Evolutionary conservation across 306 rosid genomes (phyloP), one percentile per base, ranked within the genome.

Genomic region (Vigna nakashimae): DNA sequence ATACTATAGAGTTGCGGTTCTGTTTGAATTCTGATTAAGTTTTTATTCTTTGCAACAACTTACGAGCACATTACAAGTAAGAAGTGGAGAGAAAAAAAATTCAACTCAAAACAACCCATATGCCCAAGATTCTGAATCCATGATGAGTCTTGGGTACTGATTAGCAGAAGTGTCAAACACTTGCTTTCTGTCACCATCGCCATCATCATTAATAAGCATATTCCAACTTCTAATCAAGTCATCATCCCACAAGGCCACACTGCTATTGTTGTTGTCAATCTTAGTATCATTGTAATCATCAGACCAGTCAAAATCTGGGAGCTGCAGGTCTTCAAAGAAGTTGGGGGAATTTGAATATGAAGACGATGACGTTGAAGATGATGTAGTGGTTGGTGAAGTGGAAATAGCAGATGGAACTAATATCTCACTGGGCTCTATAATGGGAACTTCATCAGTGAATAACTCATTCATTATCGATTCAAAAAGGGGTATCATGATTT

Each of bases 381-480:
- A 58, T 14, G 90, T 69, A 26, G 42, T 73, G 2, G 80, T 80
- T 43, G 89, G 73, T 22, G 92, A 78, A 53, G 88, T 75, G 14
- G 90, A 77, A 43, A 84, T 79, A 45, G 40, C 75, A 43, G 70
- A 81, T 0, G 92, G 75, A 40, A 77, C 71, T 17, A 81, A 70
- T 72, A 86, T 80, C 73, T 84, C 85, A 65, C 82, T 67, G 0
- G 86, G 81, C 69, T 89, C 79, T 51, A 89, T 68, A 0, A 91
- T 56, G 40, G 97, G 94, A 71, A 86, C 88, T 48, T 91, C 97
- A 75, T 91, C 97, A n/a, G 76, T 88, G 75, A 83, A 83, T 50
- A 91, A 88, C 17, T 72, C 87, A 75, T 79, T 79, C 12, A 84
- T 77, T 45, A 83, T 56, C 36, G 82, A 75, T 49, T 84, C 89